Base-by-base conservation (phyloP, 768 basidiomycete genomes). In the Naganishia antarctica region DNA sequence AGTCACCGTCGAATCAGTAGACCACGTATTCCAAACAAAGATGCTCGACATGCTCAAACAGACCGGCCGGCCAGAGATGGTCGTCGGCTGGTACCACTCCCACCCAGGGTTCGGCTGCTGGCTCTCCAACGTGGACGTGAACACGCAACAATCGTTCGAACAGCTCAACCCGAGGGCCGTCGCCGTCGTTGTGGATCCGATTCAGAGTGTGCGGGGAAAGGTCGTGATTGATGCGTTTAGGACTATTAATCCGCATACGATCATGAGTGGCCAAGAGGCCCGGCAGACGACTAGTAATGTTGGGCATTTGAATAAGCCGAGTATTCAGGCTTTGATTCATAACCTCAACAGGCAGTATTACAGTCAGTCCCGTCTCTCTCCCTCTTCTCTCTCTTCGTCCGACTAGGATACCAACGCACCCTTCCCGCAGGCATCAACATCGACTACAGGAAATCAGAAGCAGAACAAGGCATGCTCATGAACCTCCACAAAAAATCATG, bases 41-140 rank as follows among this genome's bases (percentile, higher is more conserved):
- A 98, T 98, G 96, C 81, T 96, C 57, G 96, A 98, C 61, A 98
- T 98, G 93, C 79, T 99, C 72, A 98, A 99, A 80, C 96, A 98
- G 81, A 99, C 96, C 0, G 96, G 96, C 67, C 81, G 93, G 71
- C 90, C 94, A 32, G 96, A 98, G 81, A 90, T 88, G 86, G 96
- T 98, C 5, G 96, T 99, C 0, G 96, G 96, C 3, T 99, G 96
- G 96, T 99, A 99, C 74, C 96, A 99, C 79, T 98, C 96, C 41
- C 96, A 99, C 81, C 96, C 96, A 61, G 96, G 96, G 40, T 99
- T 98, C 79, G 96, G 96, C 4, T 99, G 96, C 78, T 99, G 96
- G 96, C 81, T 99, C 43, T 97, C 93, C 48, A 92, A 91, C 71
- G 94, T 98, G 23, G 96, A 99, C 80, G 92, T 98, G 75, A 96